These are phyloP conservation scores for peach (Prunus persica) DNA, from an alignment of 306 rosid species.

Conservation along the genomic window Prunus_persica_NCBIv2 NC_034014.1:20144001-20144500, in stretches of 20 bases:
- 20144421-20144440: background rate
- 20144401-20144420: background rate
- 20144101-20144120: background rate
- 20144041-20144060: conserved; percentile 23
- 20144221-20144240: background rate
- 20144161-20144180: conserved; percentile 10
- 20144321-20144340: conserved; percentile 8
- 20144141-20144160: background rate
- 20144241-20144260: conserved; percentile 13
- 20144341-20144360: conserved; percentile 20
- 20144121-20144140: background rate
- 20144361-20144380: conserved; percentile 28
- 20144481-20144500: background rate
- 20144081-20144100: conserved; percentile 3
- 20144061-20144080: conserved; percentile 18
- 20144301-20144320: conserved; percentile 2
- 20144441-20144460: background rate
- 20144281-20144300: conserved; percentile 10
- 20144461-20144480: background rate
- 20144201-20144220: conserved; percentile 7
- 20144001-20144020: conserved; percentile 44
- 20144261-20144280: conserved; percentile 10
- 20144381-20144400: background rate
- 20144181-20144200: background rate
- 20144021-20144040: conserved; percentile 32